Evolutionary conservation across 1,139 yeast species (phyloP).

Genomic region (Hyphopichia khmerensis): DNA sequence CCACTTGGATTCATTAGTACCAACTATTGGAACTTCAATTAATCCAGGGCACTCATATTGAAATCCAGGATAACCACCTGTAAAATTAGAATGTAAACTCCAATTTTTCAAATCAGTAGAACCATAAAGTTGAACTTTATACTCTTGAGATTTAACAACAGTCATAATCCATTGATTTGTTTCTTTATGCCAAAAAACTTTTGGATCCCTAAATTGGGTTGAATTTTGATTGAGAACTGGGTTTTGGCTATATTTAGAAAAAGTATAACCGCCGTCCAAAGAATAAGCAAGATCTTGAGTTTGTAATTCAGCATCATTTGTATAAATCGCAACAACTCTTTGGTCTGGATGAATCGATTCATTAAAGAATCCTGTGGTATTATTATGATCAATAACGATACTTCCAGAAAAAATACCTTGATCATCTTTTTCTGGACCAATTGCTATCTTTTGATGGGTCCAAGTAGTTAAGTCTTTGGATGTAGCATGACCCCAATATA

Average conservation of each 20-base stretch:
- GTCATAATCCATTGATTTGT: slow-evolving; percentile 33
- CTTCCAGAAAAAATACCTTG: slow-evolving; percentile 33
- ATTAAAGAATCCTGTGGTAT: slow-evolving; percentile 32
- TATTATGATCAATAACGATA: slow-evolving; percentile 30
- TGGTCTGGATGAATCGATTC: slow-evolving; percentile 19
- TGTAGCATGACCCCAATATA: slow-evolving; percentile 36
- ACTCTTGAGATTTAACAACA: slow-evolving; percentile 29
- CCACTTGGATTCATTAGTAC: slow-evolving; percentile 21
- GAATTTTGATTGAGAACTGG: slow-evolving; percentile 28
- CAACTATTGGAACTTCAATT: slow-evolving; percentile 20
- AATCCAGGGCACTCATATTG: slow-evolving; percentile 40
- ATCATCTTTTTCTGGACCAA: slow-evolving; percentile 19
- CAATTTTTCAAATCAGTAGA: slow-evolving; percentile 27
- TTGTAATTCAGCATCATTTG: slow-evolving; percentile 20
- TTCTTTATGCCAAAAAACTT: slow-evolving; percentile 34
- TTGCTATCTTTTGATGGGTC: slow-evolving; percentile 26
- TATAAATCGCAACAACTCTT: slow-evolving; percentile 34
- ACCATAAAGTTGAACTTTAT: slow-evolving; percentile 25
- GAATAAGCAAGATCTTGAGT: slow-evolving; percentile 32
- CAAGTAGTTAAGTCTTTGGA: slow-evolving; percentile 29
- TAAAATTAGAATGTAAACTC: slow-evolving; percentile 26
- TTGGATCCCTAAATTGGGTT: slow-evolving; percentile 37
- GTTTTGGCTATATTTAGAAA: slow-evolving; percentile 22
- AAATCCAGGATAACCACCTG: slow-evolving; percentile 29
- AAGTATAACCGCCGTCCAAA: slow-evolving; percentile 31